Evolutionary conservation across 306 rosid genomes (phyloP).

Genomic region (Biancaea sappan): DNA sequence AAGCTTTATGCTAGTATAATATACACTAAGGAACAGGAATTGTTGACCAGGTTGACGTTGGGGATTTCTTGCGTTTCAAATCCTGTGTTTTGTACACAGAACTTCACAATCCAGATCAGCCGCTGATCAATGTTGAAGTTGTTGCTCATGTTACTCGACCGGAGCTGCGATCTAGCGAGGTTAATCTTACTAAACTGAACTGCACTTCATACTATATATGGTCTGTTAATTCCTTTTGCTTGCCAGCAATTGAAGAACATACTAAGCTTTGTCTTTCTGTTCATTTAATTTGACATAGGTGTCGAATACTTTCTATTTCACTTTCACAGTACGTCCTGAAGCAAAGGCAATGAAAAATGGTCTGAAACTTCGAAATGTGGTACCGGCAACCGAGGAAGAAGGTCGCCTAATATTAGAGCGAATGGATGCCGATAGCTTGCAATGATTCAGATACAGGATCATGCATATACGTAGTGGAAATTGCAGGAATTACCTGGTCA

Average conservation of each 20-base stretch:
- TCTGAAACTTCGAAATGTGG: conserved; percentile 64
- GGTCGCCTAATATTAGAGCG: conserved; percentile 78
- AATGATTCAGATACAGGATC: conserved; percentile 3
- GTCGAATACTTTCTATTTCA: conserved; percentile 83
- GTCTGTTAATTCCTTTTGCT: not conserved
- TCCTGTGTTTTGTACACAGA: conserved; percentile 86
- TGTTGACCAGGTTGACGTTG: conserved; percentile 82
- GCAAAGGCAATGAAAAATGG: conserved; percentile 65
- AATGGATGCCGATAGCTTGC: conserved; percentile 74
- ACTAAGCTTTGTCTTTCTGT: not conserved
- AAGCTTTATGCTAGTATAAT: not conserved
- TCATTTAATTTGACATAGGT: conserved; percentile 45
- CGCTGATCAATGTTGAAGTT: conserved; percentile 89
- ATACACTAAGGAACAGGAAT: conserved; percentile 7
- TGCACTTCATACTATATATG: not conserved
- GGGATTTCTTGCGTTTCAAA: conserved; percentile 87
- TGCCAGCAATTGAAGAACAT: conserved; percentile 1
- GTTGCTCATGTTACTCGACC: conserved; percentile 98
- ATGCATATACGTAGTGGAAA: conserved; percentile 22
- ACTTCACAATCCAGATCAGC: conserved; percentile 71
- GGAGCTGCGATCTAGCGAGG: conserved; percentile 89
- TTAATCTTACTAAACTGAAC: conserved; percentile 37
- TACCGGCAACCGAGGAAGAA: conserved; percentile 95
- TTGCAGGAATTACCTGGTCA: conserved; percentile 20
- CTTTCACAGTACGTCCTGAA: conserved; percentile 81